phyloP scores from a whole-genome alignment of 164 flowering plant genomes.

The Liriodendron chinense region DNA sequence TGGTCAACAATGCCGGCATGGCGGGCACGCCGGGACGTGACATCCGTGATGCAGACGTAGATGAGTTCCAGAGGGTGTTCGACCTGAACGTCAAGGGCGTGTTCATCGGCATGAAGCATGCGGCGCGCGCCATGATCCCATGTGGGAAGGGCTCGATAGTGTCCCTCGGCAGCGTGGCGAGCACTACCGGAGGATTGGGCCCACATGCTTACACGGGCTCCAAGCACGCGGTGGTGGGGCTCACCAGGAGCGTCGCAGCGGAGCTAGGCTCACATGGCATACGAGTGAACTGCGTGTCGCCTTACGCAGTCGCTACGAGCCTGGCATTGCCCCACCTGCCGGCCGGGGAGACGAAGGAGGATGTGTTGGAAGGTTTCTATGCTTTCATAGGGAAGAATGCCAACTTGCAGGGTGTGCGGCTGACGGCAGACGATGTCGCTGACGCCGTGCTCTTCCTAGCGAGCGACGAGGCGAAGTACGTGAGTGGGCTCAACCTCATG shows the following conservation, averaged over 20 bases:
- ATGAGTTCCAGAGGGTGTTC: constrained; percentile 57
- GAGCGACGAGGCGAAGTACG: constrained; percentile 73
- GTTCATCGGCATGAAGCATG: constrained; percentile 84
- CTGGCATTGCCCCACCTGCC: constrained; percentile 72
- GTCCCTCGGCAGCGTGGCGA: constrained; percentile 55
- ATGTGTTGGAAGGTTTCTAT: constrained; percentile 44
- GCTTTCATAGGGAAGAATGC: constrained; percentile 39
- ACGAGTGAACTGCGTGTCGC: constrained; percentile 88
- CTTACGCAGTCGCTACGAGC: constrained; percentile 54
- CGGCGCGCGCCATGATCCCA: constrained; percentile 90
- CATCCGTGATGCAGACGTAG: constrained; percentile 51
- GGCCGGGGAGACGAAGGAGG: constrained; percentile 64
- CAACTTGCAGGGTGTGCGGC: constrained; percentile 58
- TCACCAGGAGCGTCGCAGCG: constrained; percentile 73
- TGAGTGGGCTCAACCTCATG: constrained; percentile 76
- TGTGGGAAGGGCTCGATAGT: constrained; percentile 55
- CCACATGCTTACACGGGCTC: constrained; percentile 82
- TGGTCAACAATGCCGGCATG: constrained; percentile 88
- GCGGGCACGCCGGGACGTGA: constrained; percentile 46
- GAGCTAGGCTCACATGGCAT: constrained; percentile 81
- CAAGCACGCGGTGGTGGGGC: constrained; percentile 82
- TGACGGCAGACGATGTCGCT: constrained; percentile 71
- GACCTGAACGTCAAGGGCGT: constrained; percentile 77
- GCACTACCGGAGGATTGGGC: constrained; percentile 58
- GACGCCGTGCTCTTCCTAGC: constrained; percentile 72